phyloP scores from a whole-genome alignment of 192 early-diverging fungal species.

The Linnemannia schmuckeri region DNA sequence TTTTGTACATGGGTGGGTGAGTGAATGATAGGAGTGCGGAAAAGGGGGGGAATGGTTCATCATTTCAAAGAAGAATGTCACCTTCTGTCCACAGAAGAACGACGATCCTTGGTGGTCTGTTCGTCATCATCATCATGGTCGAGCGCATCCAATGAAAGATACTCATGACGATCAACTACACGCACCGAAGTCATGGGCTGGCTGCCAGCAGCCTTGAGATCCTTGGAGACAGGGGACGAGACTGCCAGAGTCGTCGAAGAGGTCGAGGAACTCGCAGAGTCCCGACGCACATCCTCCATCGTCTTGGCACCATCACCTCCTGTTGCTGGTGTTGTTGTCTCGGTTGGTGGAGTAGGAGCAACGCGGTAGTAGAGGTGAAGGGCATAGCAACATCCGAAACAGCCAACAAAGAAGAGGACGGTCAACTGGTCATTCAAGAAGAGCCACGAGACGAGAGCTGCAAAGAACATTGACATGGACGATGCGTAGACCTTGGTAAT shows the following conservation, averaged over 20 bases:
- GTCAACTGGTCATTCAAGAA: constrained; percentile 42
- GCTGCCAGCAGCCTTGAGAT: background rate
- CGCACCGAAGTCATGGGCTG: constrained; percentile 8
- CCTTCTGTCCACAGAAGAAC: background rate
- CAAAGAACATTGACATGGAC: constrained; percentile 60
- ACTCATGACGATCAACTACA: constrained; percentile 35
- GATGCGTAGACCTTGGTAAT: constrained; percentile 58
- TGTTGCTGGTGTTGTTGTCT: background rate
- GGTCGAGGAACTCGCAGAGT: constrained; percentile 21
- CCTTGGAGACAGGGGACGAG: background rate
- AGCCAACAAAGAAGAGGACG: constrained; percentile 52
- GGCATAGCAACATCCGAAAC: constrained; percentile 52
- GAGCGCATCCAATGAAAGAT: constrained; percentile 27
- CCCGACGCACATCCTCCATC: constrained; percentile 12
- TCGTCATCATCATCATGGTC: constrained; percentile 16
- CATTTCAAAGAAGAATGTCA: background rate
- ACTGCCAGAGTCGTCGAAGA: constrained; percentile 25
- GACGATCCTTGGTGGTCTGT: background rate
- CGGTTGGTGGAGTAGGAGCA: background rate
- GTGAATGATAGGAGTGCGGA: too few species aligned
- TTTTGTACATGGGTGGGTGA: constrained; percentile 4
- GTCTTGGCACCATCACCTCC: background rate
- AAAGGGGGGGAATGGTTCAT: background rate
- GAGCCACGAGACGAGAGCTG: constrained; percentile 46
- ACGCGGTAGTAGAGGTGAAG: constrained; percentile 53